Evolutionary conservation across 345 rosid genomes (phyloP).

Genomic region (Viola odorata): DNA sequence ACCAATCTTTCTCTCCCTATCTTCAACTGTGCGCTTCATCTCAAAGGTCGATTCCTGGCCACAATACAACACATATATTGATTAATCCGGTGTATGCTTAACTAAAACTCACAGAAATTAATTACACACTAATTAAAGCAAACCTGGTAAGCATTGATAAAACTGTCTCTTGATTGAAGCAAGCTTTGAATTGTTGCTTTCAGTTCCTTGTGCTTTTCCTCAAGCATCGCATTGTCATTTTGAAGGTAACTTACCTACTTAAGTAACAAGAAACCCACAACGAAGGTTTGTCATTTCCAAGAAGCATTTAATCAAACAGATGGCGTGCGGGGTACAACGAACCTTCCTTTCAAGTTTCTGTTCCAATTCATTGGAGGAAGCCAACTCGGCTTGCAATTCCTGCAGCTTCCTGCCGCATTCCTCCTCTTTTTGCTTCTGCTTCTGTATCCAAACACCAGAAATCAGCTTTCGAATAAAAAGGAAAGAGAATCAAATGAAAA

Average conservation of each 20-base stretch:
- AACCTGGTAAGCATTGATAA: conserved; percentile 63
- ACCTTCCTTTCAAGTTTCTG: conserved; percentile 66
- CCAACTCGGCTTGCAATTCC: conserved; percentile 56
- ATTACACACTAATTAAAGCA: neutral
- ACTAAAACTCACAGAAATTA: no score
- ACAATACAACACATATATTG: neutral
- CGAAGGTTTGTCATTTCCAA: neutral
- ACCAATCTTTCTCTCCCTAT: conserved; percentile 45
- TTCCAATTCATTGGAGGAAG: conserved; percentile 41
- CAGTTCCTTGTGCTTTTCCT: conserved; percentile 55
- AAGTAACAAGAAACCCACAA: no score
- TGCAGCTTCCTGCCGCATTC: conserved; percentile 46
- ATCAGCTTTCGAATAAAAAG: conserved; percentile 6
- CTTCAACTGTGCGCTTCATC: conserved; percentile 57
- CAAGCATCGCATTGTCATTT: conserved; percentile 58
- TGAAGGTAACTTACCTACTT: conserved; percentile 54
- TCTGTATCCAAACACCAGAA: conserved; percentile 38
- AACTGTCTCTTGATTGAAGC: conserved; percentile 61
- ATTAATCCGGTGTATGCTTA: no score
- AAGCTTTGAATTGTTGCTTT: conserved; percentile 48
- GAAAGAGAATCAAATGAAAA: neutral
- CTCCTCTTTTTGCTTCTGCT: conserved; percentile 68
- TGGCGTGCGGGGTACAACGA: conserved; percentile 8
- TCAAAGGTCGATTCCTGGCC: conserved; percentile 67
- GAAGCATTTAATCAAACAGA: conserved; percentile 24